Percentiles rank a stretch among this genome's conserved stretches.
Conservation (phyloP, 208 protist species). For the Leishmania aethiopica region DNA sequence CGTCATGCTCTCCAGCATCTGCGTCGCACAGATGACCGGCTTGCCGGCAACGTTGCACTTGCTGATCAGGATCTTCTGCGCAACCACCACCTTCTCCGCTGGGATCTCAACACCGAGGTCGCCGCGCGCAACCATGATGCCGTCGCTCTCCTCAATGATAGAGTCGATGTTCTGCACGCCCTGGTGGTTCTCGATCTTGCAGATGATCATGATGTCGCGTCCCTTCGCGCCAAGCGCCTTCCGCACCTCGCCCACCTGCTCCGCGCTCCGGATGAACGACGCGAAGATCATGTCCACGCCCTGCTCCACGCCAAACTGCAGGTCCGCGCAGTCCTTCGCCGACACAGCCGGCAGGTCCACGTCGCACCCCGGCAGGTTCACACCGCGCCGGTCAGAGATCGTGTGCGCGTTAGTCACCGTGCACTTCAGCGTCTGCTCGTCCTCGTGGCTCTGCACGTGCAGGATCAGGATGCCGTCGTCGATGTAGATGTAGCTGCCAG, state of each 20-base stretch:
- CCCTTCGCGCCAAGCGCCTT: slow-evolving; percentile 88
- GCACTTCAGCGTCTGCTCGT: slow-evolving; percentile 77
- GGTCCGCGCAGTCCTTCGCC: slow-evolving; percentile 93
- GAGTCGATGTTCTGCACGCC: slow-evolving; percentile 97
- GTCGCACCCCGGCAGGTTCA: slow-evolving; percentile 88
- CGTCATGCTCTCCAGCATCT: slow-evolving; percentile 99
- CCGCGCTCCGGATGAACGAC: slow-evolving; percentile 97
- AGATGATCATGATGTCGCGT: slow-evolving; percentile 96
- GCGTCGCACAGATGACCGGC: slow-evolving; percentile 98
- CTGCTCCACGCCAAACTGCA: slow-evolving; percentile 95
- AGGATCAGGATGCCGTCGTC: slow-evolving; percentile 97
- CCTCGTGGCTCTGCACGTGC: slow-evolving; percentile 74
- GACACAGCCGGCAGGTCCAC: slow-evolving; percentile 91
- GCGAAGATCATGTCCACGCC: slow-evolving; percentile 98
- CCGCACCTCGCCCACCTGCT: slow-evolving; percentile 95
- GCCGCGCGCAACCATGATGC: slow-evolving; percentile 99
- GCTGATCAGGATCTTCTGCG: slow-evolving; percentile 99
- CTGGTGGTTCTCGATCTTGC: slow-evolving; percentile 99
- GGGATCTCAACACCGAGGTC: slow-evolving; percentile 99
- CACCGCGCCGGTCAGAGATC: slow-evolving; percentile 85
- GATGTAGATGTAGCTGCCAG: slow-evolving; percentile 93
- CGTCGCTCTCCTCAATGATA: slow-evolving; percentile 97
- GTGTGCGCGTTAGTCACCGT: slow-evolving; percentile 82
- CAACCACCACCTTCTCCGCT: slow-evolving; percentile 96
- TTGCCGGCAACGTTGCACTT: slow-evolving; percentile 98